A percentile compares a stretch with the other conserved stretches of the same genome.
Conservation (phyloP, 108 stramenopile genomes). For the Fragilaria crotonensis region DNA sequence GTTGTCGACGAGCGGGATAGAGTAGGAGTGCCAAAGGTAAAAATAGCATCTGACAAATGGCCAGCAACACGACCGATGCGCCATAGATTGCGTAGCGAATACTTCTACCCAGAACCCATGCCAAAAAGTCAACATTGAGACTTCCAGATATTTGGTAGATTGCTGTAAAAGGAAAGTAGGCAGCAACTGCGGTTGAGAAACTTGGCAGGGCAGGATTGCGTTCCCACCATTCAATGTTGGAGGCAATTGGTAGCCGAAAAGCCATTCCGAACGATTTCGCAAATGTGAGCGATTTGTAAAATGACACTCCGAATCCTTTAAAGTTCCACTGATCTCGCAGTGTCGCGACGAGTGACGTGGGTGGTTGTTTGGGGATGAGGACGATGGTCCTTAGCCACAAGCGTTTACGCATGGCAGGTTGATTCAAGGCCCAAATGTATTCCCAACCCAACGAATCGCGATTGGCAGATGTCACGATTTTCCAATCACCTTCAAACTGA, state of each 20-base stretch:
- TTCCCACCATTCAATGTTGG: constrained; percentile 59
- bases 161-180: constrained; percentile 53
- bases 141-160: constrained; percentile 43
- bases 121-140: constrained; percentile 49
- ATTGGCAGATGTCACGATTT: constrained; percentile 50
- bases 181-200: constrained; percentile 32
- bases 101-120: constrained; percentile 33
- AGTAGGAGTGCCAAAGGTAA: neutral
- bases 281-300: constrained; percentile 61
- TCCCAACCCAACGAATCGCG: constrained; percentile 72
- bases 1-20: constrained; percentile 3
- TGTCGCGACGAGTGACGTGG: neutral
- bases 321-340: constrained; percentile 59
- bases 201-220: constrained; percentile 43
- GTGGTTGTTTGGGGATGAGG: neutral
- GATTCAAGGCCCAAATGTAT: constrained; percentile 36
- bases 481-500: constrained; percentile 66
- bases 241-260: constrained; percentile 51
- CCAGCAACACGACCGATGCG: constrained; percentile 11
- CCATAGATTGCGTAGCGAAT: constrained; percentile 27
- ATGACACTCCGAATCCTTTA: constrained; percentile 59
- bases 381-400: constrained; percentile 54
- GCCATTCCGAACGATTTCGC: constrained; percentile 39
- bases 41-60: constrained; percentile 14
- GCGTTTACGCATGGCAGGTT: constrained; percentile 44